phyloP scores from a whole-genome alignment of 1,284 basidiomycete genomes.

The Malassezia obtusa region DNA sequence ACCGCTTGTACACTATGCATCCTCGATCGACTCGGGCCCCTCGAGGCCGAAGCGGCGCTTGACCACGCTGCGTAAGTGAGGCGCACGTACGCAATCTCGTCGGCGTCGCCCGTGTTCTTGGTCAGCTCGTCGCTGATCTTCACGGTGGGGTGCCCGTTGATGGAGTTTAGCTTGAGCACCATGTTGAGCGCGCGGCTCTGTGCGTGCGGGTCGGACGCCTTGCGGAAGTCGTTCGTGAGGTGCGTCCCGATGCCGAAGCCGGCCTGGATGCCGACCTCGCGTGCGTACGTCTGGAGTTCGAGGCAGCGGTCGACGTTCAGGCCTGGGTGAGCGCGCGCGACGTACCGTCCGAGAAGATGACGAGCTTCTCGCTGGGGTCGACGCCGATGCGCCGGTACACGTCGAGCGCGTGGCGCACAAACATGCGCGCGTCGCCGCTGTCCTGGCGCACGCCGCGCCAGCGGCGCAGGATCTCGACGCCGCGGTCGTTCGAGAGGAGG shows the following conservation, averaged over 20 bases:
- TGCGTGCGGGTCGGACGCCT: background rate
- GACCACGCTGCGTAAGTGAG: slow-evolving; percentile 14
- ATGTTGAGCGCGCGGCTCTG: slow-evolving; percentile 41
- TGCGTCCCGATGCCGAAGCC: slow-evolving; percentile 39
- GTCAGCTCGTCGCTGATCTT: slow-evolving; percentile 47
- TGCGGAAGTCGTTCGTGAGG: slow-evolving; percentile 36
- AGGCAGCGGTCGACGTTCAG: slow-evolving; percentile 34
- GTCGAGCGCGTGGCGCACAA: slow-evolving; percentile 29
- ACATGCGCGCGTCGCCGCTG: slow-evolving; percentile 33
- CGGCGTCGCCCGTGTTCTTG: slow-evolving; percentile 43
- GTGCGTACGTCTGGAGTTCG: slow-evolving; percentile 24
- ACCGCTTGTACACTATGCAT: slow-evolving; percentile 2
- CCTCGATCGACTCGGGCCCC: slow-evolving; percentile 14
- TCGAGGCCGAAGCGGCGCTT: slow-evolving; percentile 22
- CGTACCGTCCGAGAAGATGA: slow-evolving; percentile 40
- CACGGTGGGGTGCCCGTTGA: slow-evolving; percentile 34
- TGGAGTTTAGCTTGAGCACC: slow-evolving; percentile 40
- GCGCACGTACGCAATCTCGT: slow-evolving; percentile 23
- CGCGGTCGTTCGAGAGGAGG: slow-evolving; percentile 23
- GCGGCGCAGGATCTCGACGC: slow-evolving; percentile 30
- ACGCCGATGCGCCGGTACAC: slow-evolving; percentile 31
- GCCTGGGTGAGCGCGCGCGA: background rate
- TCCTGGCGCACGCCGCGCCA: slow-evolving; percentile 45
- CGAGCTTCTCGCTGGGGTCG: slow-evolving; percentile 33
- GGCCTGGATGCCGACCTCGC: slow-evolving; percentile 35